Evolutionary conservation across 2,329 filamentous ascomycete species (phyloP).

Genomic region (Diaporthe sp.): DNA sequence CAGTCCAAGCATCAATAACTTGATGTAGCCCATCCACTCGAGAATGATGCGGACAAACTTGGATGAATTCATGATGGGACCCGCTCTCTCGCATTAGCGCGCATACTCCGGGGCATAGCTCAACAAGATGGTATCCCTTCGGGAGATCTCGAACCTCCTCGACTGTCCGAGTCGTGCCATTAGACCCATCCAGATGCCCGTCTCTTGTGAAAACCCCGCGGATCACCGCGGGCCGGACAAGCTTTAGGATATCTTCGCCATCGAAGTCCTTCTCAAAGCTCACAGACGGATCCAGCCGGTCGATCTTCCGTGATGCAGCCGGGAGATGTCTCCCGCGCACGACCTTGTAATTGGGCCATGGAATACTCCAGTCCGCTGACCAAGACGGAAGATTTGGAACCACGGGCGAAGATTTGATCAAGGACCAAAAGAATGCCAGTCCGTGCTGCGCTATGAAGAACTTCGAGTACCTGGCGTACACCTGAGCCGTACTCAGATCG

Average conservation of each 20-base stretch:
- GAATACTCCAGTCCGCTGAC: neutral
- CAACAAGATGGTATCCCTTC: neutral
- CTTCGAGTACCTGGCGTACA: neutral
- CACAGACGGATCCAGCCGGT: neutral
- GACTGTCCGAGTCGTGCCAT: neutral
- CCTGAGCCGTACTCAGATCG: neutral
- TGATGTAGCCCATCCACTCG: neutral
- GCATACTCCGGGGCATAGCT: neutral
- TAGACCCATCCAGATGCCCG: neutral
- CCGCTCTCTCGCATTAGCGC: neutral
- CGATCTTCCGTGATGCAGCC: neutral
- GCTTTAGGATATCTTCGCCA: neutral
- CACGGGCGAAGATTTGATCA: neutral
- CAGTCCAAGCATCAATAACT: conserved; percentile 1
- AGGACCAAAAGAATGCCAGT: neutral
- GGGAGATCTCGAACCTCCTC: neutral
- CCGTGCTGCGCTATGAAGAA: neutral
- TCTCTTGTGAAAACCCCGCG: neutral
- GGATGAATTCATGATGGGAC: neutral
- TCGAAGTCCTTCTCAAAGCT: neutral
- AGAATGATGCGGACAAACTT: neutral
- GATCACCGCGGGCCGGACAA: neutral
- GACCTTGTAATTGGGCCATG: neutral
- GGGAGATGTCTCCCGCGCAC: neutral
- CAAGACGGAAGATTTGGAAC: neutral